phyloP scores from a whole-genome alignment of 2,329 filamentous ascomycete species.

The Pseudogymnoascus sp. region DNA sequence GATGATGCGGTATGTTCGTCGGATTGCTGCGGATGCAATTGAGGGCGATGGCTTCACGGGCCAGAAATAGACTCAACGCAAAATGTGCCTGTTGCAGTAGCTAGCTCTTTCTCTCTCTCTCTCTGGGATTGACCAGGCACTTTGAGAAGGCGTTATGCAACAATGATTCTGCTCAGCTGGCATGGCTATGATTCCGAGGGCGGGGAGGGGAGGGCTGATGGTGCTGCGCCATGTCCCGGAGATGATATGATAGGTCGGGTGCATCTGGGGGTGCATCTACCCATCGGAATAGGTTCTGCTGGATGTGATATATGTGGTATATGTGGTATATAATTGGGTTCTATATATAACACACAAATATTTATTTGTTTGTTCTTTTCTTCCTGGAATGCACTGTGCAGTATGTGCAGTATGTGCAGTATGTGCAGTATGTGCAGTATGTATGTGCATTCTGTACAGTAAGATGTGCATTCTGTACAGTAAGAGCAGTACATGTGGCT shows the following conservation, averaged over 20 bases:
- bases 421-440: no score
- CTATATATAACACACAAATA: background rate
- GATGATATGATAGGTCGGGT: background rate
- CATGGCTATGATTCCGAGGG: background rate
- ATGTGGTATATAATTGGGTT: background rate
- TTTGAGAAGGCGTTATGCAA: background rate
- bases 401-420: no score
- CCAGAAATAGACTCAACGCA: background rate
- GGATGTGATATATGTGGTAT: no score
- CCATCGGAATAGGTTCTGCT: background rate
- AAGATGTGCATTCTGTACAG: no score
- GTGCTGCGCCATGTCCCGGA: background rate
- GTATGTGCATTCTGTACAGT: no score
- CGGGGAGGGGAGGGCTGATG: background rate
- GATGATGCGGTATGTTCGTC: background rate
- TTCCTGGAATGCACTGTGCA: no score
- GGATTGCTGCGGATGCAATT: background rate
- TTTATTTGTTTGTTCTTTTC: background rate
- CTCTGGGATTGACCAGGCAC: background rate
- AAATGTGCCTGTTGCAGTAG: background rate
- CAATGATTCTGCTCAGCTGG: background rate
- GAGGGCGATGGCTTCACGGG: background rate
- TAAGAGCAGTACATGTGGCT: background rate
- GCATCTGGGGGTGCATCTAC: background rate
- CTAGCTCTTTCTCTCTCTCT: background rate